Percentiles rank a stretch among this genome's conserved stretches.
These are phyloP conservation scores for Lodderomyces orthopsilosis DNA, from an alignment of 1,139 yeast species.

Conservation along the genomic window DNA sequence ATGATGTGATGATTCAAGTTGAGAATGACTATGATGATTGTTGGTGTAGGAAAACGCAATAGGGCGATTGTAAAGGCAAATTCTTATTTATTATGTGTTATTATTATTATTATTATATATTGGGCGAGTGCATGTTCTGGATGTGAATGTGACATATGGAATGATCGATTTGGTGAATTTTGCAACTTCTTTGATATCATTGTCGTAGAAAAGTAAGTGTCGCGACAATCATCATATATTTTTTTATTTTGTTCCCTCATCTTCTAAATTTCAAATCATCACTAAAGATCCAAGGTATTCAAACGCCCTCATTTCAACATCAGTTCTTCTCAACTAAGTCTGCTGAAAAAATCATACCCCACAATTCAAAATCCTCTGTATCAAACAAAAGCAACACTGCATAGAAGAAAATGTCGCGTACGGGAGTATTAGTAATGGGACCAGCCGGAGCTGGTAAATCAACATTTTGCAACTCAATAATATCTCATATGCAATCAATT, in stretches of 20 bases:
- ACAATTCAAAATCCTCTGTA: background rate
- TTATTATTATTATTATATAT: background rate
- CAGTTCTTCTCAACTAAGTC: too few relatives aligned
- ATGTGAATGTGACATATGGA: too few relatives aligned
- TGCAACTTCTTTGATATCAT: too few relatives aligned
- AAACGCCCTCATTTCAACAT: too few relatives aligned
- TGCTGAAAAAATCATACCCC: too few relatives aligned
- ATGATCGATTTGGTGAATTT: too few relatives aligned
- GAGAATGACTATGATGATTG: slow-evolving; percentile 58
- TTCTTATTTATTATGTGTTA: background rate
- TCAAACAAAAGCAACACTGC: slow-evolving; percentile 2
- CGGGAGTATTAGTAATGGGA: slow-evolving; percentile 91
- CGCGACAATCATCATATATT: background rate
- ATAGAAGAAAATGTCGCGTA: slow-evolving; percentile 68
- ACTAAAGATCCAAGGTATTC: too few relatives aligned
- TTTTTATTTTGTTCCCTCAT: background rate
- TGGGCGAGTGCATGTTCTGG: too few relatives aligned
- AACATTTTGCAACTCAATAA: slow-evolving; percentile 85
- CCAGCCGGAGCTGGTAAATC: slow-evolving; percentile 98
- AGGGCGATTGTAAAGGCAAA: background rate
- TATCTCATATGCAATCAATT: slow-evolving; percentile 81
- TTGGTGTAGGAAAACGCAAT: slow-evolving; percentile 45
- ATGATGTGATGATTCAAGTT: slow-evolving; percentile 52
- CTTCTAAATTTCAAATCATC: background rate
- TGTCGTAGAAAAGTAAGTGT: too few relatives aligned